Base-by-base conservation (phyloP, 352 stramenopile genomes). In the Pythium grandisporangium region DNA sequence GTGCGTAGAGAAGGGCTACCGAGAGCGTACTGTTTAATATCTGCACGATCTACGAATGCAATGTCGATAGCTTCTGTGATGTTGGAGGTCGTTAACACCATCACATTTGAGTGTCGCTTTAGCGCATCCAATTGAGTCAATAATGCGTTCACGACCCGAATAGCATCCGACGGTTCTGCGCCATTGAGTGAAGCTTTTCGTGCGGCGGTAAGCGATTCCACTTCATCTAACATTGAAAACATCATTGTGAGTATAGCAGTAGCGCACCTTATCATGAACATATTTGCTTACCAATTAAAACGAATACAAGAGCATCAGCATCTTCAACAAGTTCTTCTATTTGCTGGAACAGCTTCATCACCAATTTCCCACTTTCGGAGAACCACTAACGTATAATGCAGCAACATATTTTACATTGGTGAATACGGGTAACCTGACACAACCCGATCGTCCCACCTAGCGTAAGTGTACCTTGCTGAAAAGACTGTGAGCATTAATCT, bases 51-150 rank as follows among this genome's bases (percentile, higher is more conserved):
- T 11, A 97, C 63, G 58, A 97, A 97, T 1, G 91, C 91, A 5
- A 85, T 55, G 49, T 97, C 91, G 22, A 97, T 94, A 4, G 74
- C 80, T 34, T 88, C 71, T 0, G 84, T 96, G 44, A 97, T 83
- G 46, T 97, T 97, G 19, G 82, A 96, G 0, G 91, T 97, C 2
- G 87, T 95, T n/a, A 97, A 59, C 5, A 97, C 56, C 25, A 97
- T 53, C n/a, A 97, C 86, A 45, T 97, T 96, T 0, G 70, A 54
- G 47, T 78, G 74, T 6, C 66, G 58, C 54, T 85, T 79, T 24
- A 97, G 62, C 43, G 76, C 55, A 63, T 95, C 85, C 39, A 95
- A 44, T 37, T 95, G 83, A 2, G 91, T 96, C 4, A 97, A 53
- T 20, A 97, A 45, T 3, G 90, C 86, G 53, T 97, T 97, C 20